These are phyloP conservation scores for Cladosporium colombiae DNA, from an alignment of 2,329 filamentous ascomycete species.

Conservation along the genomic window DNA sequence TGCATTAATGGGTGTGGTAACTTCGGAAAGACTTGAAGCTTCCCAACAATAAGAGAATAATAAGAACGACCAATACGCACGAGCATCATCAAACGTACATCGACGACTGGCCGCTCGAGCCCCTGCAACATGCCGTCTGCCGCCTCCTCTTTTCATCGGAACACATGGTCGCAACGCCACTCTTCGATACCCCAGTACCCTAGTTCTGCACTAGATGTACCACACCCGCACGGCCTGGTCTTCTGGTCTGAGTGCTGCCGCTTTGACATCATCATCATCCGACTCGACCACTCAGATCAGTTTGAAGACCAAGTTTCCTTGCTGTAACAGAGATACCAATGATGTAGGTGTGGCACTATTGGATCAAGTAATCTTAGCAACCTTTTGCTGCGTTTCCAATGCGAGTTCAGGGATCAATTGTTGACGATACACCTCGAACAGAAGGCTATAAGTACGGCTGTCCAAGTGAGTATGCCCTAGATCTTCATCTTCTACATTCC, in stretches of 20 bases:
- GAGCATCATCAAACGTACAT: not conserved
- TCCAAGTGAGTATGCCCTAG: not conserved
- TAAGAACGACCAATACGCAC: not conserved
- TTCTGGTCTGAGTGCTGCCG: not conserved
- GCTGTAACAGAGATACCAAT: not conserved
- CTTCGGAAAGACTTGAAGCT: not conserved
- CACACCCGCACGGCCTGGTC: not conserved
- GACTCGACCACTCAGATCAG: slow-evolving; percentile 3
- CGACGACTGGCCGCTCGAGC: not conserved
- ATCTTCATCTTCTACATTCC: not conserved
- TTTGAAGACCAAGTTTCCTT: slow-evolving; percentile 6
- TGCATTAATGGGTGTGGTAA: not conserved
- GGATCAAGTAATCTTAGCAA: not conserved
- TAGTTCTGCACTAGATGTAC: not conserved
- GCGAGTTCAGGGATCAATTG: not conserved
- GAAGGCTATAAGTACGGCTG: slow-evolving; percentile 1
- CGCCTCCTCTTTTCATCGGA: not conserved
- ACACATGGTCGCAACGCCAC: not conserved
- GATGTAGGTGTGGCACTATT: not conserved
- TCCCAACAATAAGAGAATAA: not conserved
- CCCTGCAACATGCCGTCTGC: slow-evolving; percentile 1
- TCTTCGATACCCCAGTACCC: not conserved
- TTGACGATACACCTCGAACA: not conserved
- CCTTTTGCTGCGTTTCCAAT: not conserved
- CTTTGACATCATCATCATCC: slow-evolving; percentile 15